These are phyloP conservation scores for Globisporangium ultimum DNA, from an alignment of 352 stramenopile species.

Conservation along the genomic window DNA sequence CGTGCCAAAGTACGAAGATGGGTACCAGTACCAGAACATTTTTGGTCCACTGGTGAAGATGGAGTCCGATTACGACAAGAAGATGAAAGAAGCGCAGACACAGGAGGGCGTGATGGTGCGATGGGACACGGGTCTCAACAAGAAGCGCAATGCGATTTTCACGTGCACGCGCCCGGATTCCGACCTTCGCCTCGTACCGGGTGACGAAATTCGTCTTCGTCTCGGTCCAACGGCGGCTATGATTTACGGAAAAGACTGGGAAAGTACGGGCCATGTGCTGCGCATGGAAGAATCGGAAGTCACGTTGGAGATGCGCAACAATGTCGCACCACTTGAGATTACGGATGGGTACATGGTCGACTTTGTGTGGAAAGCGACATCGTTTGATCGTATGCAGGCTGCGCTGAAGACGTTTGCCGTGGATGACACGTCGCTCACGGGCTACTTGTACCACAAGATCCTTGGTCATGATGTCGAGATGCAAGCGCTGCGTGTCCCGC, in stretches of 20 bases:
- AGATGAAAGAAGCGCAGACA: constrained; percentile 97
- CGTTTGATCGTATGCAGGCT: constrained; percentile 99
- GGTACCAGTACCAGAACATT: constrained; percentile 99
- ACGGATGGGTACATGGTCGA: constrained; percentile 96
- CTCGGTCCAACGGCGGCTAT: constrained; percentile 81
- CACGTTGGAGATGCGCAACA: constrained; percentile 82
- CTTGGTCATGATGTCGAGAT: constrained; percentile 96
- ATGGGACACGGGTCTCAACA: constrained; percentile 96
- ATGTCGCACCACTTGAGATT: constrained; percentile 89
- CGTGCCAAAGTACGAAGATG: constrained; percentile 95
- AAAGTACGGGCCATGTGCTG: constrained; percentile 94
- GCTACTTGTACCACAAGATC: constrained; percentile 99
- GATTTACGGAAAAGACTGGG: constrained; percentile 89
- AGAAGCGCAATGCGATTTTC: constrained; percentile 96
- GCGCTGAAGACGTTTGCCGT: constrained; percentile 99
- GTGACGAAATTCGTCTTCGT: constrained; percentile 96
- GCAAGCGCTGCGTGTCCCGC: constrained; percentile 84
- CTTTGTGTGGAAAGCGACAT: constrained; percentile 99
- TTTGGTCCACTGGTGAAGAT: constrained; percentile 99
- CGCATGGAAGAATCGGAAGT: constrained; percentile 83
- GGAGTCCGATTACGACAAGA: constrained; percentile 99
- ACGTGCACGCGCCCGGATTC: constrained; percentile 87
- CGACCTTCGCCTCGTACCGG: constrained; percentile 91
- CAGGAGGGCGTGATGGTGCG: constrained; percentile 92
- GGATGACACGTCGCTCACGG: constrained; percentile 97